A percentile compares a stretch with the other conserved stretches of the same genome.
phyloP scores from a whole-genome alignment of 306 rosid genomes.

The Lupinus albus region DNA sequence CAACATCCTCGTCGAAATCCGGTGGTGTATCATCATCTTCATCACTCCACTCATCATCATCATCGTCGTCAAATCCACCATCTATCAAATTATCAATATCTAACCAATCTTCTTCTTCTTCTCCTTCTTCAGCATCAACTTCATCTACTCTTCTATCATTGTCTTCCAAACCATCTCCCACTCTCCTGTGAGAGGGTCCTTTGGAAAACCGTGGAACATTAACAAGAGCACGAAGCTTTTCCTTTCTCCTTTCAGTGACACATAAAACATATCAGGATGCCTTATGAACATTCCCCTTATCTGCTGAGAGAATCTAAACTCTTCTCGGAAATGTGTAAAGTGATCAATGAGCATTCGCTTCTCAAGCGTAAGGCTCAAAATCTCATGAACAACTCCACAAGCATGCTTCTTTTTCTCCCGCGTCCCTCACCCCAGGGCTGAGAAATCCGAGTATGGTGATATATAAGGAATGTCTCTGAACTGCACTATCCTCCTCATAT shows the following conservation, averaged over 20 bases:
- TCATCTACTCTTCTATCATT: conserved; percentile 46
- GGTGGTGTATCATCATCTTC: conserved; percentile 74
- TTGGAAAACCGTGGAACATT: conserved; percentile 61
- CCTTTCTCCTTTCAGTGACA: conserved; percentile 91
- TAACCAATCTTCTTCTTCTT: conserved; percentile 58
- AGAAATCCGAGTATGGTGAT: conserved; percentile 86
- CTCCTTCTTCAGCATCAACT: conserved; percentile 40
- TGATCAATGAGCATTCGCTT: conserved; percentile 81
- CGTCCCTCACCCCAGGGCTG: conserved; percentile 61
- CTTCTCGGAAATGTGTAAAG: conserved; percentile 91
- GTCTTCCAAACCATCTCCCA: conserved; percentile 46
- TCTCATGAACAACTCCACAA: conserved; percentile 86
- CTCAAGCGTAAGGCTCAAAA: conserved; percentile 83
- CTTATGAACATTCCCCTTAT: conserved; percentile 83
- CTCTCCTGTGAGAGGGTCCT: conserved; percentile 46
- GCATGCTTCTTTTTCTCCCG: conserved; percentile 83
- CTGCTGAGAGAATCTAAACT: conserved; percentile 89
- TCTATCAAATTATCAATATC: conserved; percentile 55
- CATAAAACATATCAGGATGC: conserved; percentile 91
- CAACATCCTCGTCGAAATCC: conserved; percentile 64
- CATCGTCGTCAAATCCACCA: conserved; percentile 39
- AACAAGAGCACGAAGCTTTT: conserved; percentile 76
- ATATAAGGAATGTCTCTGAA: conserved; percentile 81
- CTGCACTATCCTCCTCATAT: conserved; percentile 67
- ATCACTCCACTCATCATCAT: conserved; percentile 63